Conservation (phyloP, 345 rosid genomes). For the Salix koriyanagi region DNA sequence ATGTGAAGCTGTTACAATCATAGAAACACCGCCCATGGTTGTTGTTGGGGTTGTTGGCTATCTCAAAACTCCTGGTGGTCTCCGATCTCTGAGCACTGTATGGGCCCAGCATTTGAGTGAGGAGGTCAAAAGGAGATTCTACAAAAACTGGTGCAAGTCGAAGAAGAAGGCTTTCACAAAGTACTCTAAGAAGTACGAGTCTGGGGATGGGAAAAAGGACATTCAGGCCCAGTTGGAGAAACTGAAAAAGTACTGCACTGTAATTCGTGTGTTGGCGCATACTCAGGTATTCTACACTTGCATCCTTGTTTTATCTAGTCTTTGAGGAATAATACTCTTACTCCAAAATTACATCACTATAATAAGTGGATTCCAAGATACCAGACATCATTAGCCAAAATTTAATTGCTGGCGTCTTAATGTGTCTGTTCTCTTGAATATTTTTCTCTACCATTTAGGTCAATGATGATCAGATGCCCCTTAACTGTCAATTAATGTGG, state of each 20-base stretch:
- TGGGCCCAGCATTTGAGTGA: constrained; percentile 87
- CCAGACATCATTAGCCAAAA: background rate
- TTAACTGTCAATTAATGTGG: background rate
- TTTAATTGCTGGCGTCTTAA: background rate
- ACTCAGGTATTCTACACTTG: constrained; percentile 42
- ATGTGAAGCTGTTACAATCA: constrained; percentile 70
- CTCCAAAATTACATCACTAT: too few species aligned
- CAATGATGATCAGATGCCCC: background rate
- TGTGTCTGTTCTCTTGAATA: background rate
- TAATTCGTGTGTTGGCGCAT: constrained; percentile 70
- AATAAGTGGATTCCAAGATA: too few species aligned
- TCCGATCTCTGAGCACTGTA: constrained; percentile 59
- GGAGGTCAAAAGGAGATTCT: constrained; percentile 71
- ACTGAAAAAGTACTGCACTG: constrained; percentile 60
- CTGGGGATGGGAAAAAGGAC: constrained; percentile 60
- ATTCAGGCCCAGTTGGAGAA: constrained; percentile 59
- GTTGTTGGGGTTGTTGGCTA: constrained; percentile 81
- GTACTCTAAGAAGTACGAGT: constrained; percentile 48
- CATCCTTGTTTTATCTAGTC: too few species aligned
- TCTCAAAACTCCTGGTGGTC: constrained; percentile 62
- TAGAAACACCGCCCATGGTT: constrained; percentile 74
- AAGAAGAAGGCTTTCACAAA: constrained; percentile 86
- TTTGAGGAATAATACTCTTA: too few species aligned
- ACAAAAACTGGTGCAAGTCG: constrained; percentile 77
- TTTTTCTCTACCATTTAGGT: background rate